These are phyloP conservation scores for Pinus tabuliformis DNA, from an alignment of 75 land plant genomes.

Conservation along the genomic window DNA sequence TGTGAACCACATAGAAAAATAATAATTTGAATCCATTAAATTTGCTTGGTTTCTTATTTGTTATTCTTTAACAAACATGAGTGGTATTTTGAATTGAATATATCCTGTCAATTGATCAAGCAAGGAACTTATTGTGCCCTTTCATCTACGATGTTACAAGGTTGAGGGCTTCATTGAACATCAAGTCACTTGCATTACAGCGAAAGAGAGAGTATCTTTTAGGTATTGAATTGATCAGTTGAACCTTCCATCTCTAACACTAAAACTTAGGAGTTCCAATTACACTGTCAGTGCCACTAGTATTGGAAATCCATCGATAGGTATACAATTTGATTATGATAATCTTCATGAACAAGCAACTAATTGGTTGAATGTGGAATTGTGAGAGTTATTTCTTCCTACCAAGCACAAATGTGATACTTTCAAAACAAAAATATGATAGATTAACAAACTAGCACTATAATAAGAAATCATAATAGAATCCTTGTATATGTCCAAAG, in stretches of 20 bases:
- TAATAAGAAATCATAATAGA: background rate
- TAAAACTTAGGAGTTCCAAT: background rate
- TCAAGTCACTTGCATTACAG: conserved; percentile 74
- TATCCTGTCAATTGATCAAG: background rate
- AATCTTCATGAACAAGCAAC: too few relatives aligned
- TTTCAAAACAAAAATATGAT: background rate
- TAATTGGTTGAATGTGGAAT: background rate
- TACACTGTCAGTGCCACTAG: background rate
- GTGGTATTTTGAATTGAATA: background rate
- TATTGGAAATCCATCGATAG: background rate
- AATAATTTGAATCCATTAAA: too few relatives aligned
- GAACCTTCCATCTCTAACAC: background rate
- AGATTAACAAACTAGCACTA: background rate
- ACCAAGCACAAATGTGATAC: background rate
- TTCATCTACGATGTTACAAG: conserved; percentile 19
- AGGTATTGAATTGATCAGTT: background rate
- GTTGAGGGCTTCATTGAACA: conserved; percentile 99
- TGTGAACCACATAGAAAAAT: too few relatives aligned
- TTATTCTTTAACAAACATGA: background rate
- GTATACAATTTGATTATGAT: background rate
- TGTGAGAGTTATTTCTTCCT: background rate
- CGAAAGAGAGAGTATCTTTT: conserved; percentile 8
- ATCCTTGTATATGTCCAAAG: background rate
- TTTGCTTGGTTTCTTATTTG: too few relatives aligned
- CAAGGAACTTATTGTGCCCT: background rate